Evolutionary conservation across 208 protist species (phyloP).

Genomic region (Leishmania tarentolae): DNA sequence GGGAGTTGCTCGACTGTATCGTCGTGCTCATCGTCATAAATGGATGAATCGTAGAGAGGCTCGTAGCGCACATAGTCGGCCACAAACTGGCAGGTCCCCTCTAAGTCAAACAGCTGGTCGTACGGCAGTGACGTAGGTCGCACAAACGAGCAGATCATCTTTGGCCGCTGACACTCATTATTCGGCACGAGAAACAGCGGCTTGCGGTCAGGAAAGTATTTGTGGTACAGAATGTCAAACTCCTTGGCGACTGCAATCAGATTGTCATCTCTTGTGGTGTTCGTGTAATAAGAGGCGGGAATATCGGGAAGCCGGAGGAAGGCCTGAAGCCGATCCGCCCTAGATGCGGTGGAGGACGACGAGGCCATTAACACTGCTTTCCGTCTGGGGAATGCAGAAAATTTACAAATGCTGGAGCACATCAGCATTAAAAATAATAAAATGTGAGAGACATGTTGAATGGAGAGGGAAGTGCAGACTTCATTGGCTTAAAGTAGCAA

Average conservation of each 20-base stretch:
- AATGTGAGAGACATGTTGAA: background rate
- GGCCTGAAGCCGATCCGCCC: conserved; percentile 42
- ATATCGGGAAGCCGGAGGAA: conserved; percentile 50
- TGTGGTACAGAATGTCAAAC: conserved; percentile 73
- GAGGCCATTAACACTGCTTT: conserved; percentile 10
- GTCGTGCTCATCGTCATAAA: conserved; percentile 41
- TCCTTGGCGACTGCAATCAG: conserved; percentile 54
- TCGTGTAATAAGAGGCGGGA: conserved; percentile 67
- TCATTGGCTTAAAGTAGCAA: background rate
- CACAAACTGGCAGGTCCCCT: conserved; percentile 69
- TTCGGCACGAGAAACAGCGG: conserved; percentile 64
- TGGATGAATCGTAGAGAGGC: conserved; percentile 50
- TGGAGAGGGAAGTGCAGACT: background rate
- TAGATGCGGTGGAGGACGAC: conserved; percentile 16
- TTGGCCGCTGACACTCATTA: conserved; percentile 80
- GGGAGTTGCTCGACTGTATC: conserved; percentile 60
- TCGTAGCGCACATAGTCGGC: conserved; percentile 89
- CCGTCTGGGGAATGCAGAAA: conserved; percentile 3
- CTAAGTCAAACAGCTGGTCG: conserved; percentile 79
- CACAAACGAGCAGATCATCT: conserved; percentile 93
- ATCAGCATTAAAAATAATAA: background rate
- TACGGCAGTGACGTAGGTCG: conserved; percentile 78
- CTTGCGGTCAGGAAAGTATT: conserved; percentile 77
- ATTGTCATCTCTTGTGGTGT: conserved; percentile 66
- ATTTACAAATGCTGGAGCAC: background rate